Base-by-base conservation (phyloP, 345 rosid genomes). In the Mallotus nudiflorus region DNA sequence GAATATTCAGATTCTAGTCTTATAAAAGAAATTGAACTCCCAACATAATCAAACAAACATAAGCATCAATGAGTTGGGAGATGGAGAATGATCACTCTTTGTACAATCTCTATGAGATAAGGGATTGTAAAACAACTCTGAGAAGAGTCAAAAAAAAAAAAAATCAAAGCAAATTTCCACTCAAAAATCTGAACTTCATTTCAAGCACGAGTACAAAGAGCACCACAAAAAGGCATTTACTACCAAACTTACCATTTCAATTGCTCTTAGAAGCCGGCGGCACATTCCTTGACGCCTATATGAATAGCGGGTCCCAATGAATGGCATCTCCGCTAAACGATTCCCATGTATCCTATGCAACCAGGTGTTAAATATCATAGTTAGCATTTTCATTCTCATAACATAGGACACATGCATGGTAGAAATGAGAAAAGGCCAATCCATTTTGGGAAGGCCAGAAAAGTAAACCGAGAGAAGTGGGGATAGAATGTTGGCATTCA, bases 201-300 rank as follows among this genome's bases (percentile, higher is more conserved):
- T n/a, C n/a, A n/a, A n/a, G n/a, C n/a, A n/a, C n/a, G 27, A 53
- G 60, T 24, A 27, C 27, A 52, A 3, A 61, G 9, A 42, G 11
- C 4, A 42, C 25, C 42, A 52, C 22, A 31, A 25, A 39, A 46
- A 57, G 25, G 44, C 9, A 60, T 13, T 22, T 44, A 39, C 56
- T 62, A 64, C 29, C 60, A 52, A 55, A 81, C 91, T 45, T 89
- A 95, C 99, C 78, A 83, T 83, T 85, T 95, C 97, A 75, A 95
- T 84, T 68, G 89, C 99, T 68, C 44, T 56, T 48, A 95, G 81
- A 78, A 95, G 97, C 76, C 90, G 89, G 40, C 91, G 89, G 76
- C 99, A 95, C 99, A 95, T 95, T 62, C 99, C 92, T 83, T 88
- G 96, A 60, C 92, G 96, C 78, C 99, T 85, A 73, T 87, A 90